Base-by-base conservation (phyloP, 768 basidiomycete genomes). In the Amanita fuliginea region DNA sequence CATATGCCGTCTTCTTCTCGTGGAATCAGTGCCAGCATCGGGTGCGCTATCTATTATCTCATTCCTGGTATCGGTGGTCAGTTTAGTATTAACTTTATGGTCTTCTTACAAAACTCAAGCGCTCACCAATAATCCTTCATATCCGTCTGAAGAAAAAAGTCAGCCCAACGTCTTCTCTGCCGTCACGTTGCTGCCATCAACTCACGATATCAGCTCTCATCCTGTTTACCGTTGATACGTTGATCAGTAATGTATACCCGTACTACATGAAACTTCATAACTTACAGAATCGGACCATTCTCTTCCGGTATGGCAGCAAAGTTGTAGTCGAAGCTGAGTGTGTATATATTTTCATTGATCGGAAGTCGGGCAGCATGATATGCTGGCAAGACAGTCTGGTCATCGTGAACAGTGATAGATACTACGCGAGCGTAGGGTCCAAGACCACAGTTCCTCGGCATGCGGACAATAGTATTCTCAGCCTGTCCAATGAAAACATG, bases 391-490 rank as follows among this genome's bases (percentile, higher is more conserved):
- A 56, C 28, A 22, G 40, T 48, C 41, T 62, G 59, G 43, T 62
- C 51, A 7, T 42, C 19, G 32, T 60, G 58, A 16, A 47, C 43
- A 6, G 46, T 54, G 6, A 62, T 43, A n/a, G 51, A 46, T 14
- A 55, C 55, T 14, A 62, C 46, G 8, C 61, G 56, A 30, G 57
- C 61, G 19, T 60, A 62, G 6, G 61, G 61, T 1, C 61, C 61
- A 14, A 57, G 54, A 3, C 61, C 61, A 51, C 61, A 62, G 11
- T 46, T 43, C 13, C 37, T 53, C 3, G 61, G 61, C 42, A 62
- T 21, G 37, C 50, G n/a, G 32, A 59, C 57, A 32, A 62, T 59
- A 1, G 61, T 62, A 45, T 62, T 19, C 16, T 53, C 53, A 10
- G 59, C 59, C 2, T 46, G 41, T 16, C 54, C 56, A 34, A 58